These are phyloP conservation scores for Piper betle DNA, from an alignment of 164 flowering plant genomes.

Conservation along the genomic window DNA sequence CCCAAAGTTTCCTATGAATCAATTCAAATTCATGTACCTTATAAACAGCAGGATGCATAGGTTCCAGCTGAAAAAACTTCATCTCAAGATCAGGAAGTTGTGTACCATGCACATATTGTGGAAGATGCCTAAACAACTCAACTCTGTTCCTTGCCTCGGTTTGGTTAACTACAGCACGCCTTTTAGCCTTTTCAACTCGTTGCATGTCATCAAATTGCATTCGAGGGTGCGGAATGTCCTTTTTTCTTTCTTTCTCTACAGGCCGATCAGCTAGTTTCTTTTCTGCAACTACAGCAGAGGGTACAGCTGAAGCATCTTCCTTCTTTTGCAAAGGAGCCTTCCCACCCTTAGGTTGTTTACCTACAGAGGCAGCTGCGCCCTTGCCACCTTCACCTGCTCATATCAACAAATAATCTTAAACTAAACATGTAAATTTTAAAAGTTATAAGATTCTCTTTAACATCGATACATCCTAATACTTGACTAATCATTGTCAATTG, in stretches of 20 bases:
- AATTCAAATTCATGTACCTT: constrained; percentile 44
- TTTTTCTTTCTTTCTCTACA: constrained; percentile 75
- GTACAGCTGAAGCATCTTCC: constrained; percentile 29
- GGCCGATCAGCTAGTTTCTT: constrained; percentile 59
- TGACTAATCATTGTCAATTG: no score
- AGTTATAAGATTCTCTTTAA: neutral
- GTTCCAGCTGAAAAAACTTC: constrained; percentile 73
- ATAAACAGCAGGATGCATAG: constrained; percentile 84
- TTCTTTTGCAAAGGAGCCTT: constrained; percentile 40
- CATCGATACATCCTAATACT: neutral
- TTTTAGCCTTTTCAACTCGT: constrained; percentile 84
- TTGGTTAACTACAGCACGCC: constrained; percentile 73
- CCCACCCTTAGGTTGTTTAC: constrained; percentile 36
- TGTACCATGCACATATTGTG: constrained; percentile 93
- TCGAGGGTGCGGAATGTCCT: constrained; percentile 70
- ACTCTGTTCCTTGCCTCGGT: constrained; percentile 86
- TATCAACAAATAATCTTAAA: neutral
- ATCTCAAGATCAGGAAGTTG: constrained; percentile 82
- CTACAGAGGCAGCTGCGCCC: constrained; percentile 23
- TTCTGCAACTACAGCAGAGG: constrained; percentile 35
- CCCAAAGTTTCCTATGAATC: neutral
- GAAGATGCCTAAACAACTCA: constrained; percentile 62
- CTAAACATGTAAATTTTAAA: neutral
- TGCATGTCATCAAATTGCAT: constrained; percentile 69
- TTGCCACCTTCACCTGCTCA: constrained; percentile 18